Evolutionary conservation across 768 basidiomycete genomes (phyloP).

Genomic region (Phanerochaete sordida): DNA sequence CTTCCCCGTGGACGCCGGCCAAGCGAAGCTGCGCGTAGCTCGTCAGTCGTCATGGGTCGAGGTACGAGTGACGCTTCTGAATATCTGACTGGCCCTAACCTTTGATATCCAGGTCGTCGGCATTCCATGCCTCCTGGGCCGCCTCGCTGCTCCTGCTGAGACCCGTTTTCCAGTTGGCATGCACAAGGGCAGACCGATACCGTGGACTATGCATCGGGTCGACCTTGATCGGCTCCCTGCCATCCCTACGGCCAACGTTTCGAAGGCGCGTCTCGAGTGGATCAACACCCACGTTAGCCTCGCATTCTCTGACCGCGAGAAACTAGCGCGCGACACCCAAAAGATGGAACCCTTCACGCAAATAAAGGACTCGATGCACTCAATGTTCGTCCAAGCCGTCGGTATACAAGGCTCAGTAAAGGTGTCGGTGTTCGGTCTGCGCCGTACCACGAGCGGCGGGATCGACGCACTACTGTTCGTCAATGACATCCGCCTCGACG

Average conservation of each 20-base stretch:
- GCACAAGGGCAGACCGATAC: not conserved
- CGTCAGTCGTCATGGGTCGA: conserved; percentile 5
- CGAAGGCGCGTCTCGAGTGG: not conserved
- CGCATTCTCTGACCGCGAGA: conserved; percentile 1
- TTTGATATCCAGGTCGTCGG: not conserved
- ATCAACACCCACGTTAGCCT: not conserved
- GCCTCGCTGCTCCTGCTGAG: not conserved
- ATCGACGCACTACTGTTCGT: conserved; percentile 44
- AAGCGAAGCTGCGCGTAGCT: not conserved
- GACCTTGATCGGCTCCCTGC: conserved; percentile 3
- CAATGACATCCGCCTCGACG: conserved; percentile 42
- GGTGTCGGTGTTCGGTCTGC: conserved; percentile 1
- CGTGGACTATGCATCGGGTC: conserved; percentile 4
- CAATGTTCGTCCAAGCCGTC: not conserved
- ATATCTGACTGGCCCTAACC: not conserved
- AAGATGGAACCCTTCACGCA: not conserved
- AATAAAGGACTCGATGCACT: not conserved
- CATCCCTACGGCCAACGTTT: not conserved
- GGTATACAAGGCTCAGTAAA: not conserved
- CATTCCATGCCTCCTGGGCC: not conserved
- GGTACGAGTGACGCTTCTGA: not conserved
- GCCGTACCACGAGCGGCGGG: conserved; percentile 3
- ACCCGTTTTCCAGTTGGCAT: not conserved
- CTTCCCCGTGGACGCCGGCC: not conserved
- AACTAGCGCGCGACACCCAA: not conserved